A percentile compares a stretch with the other conserved stretches of the same genome.
These are phyloP conservation scores for Sporopachydermia lactativora DNA, from an alignment of 805 yeast genomes.

Conservation along the genomic window DNA sequence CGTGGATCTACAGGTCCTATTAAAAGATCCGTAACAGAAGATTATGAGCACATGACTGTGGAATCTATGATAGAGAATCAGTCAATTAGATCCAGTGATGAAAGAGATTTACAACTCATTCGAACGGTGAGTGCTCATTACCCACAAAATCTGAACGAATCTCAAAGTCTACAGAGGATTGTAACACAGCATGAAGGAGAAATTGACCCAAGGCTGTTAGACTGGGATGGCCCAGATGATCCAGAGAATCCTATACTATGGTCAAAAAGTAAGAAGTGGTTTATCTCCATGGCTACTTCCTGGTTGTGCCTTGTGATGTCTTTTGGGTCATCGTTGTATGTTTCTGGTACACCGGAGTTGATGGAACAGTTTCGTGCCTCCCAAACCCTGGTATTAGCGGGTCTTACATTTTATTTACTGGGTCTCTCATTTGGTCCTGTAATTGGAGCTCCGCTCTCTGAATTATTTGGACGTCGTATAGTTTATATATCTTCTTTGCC, in stretches of 20 bases:
- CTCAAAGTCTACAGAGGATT: background rate
- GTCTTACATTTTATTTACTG: conserved; percentile 51
- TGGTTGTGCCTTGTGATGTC: conserved; percentile 53
- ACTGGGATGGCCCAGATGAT: conserved; percentile 54
- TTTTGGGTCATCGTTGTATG: conserved; percentile 62
- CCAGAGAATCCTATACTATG: conserved; percentile 55
- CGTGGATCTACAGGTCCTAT: too few species aligned
- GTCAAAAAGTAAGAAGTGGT: conserved; percentile 52
- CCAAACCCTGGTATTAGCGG: conserved; percentile 48
- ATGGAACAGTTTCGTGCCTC: conserved; percentile 33
- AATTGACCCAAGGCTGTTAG: conserved; percentile 10
- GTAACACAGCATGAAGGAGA: background rate
- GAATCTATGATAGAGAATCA: background rate
- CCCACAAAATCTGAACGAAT: background rate
- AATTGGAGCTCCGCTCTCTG: conserved; percentile 27
- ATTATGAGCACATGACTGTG: background rate
- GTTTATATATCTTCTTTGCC: conserved; percentile 49
- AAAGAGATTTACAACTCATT: background rate
- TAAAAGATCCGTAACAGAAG: background rate
- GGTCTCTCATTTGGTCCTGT: conserved; percentile 39
- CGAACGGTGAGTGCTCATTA: background rate
- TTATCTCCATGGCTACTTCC: conserved; percentile 50
- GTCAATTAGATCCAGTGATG: background rate
- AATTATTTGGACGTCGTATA: conserved; percentile 51
- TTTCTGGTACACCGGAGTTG: conserved; percentile 47